A percentile compares a stretch with the other conserved stretches of the same genome.
Evolutionary conservation across 2,329 filamentous ascomycete species (phyloP).

Genomic region (Venturia pyrina): DNA sequence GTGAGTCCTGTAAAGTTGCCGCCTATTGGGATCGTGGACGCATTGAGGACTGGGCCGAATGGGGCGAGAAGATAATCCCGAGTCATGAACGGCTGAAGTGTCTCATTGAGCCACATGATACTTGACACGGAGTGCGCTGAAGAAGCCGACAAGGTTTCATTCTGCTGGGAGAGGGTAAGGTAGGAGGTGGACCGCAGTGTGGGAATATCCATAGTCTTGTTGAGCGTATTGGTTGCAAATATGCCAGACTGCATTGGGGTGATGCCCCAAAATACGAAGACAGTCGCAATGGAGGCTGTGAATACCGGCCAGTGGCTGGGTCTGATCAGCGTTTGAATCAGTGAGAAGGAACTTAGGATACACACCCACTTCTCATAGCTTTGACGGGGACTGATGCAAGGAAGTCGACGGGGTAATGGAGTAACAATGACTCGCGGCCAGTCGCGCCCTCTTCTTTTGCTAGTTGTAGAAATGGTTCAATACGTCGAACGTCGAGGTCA

Average conservation of each 20-base stretch:
- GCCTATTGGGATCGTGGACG: no score
- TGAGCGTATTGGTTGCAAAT: conserved; percentile 32
- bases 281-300: conserved; percentile 35
- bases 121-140: conserved; percentile 38
- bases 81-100: conserved; percentile 34
- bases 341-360: background rate
- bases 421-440: conserved; percentile 37
- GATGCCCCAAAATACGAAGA: conserved; percentile 45
- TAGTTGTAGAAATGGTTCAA: conserved; percentile 52
- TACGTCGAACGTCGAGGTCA: conserved; percentile 47
- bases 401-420: conserved; percentile 46
- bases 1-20: no score
- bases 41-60: no score
- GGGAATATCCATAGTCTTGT: background rate
- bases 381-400: conserved; percentile 34
- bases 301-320: conserved; percentile 49
- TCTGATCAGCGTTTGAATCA: no score
- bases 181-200: conserved; percentile 21
- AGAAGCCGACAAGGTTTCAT: conserved; percentile 21
- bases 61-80: conserved; percentile 34
- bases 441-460: conserved; percentile 36
- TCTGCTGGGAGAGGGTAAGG: conserved; percentile 23
- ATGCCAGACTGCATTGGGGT: conserved; percentile 48
- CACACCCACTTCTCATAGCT: conserved; percentile 21
- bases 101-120: conserved; percentile 37